Evolutionary conservation across 1,284 basidiomycete genomes (phyloP).

Genomic region (Ganoderma lucidum): DNA sequence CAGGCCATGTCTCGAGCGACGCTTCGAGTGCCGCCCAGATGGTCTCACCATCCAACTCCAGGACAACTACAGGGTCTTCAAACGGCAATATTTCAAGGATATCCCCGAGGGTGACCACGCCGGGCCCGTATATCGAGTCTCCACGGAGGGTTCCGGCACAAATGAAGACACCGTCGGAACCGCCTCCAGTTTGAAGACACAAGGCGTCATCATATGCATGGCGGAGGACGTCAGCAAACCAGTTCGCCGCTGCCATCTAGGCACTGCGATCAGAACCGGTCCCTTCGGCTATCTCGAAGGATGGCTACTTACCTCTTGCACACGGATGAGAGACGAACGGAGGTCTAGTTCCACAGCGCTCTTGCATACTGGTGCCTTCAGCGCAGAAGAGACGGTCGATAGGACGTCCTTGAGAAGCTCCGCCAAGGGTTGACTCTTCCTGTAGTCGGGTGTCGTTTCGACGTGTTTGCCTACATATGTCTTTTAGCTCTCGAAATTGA

Average conservation of each 20-base stretch:
- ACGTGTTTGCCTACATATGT: conserved; percentile 67
- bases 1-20: conserved; percentile 82
- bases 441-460: conserved; percentile 65
- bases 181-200: conserved; percentile 64
- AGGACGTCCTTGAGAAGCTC: conserved; percentile 73
- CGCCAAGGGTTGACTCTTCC: conserved; percentile 65
- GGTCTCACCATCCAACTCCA: conserved; percentile 83
- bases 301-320: conserved; percentile 59
- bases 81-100: conserved; percentile 91
- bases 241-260: conserved; percentile 86
- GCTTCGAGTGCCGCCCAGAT: conserved; percentile 88
- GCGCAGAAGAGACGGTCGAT: conserved; percentile 72
- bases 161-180: conserved; percentile 82
- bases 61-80: conserved; percentile 85
- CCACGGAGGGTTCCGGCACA: conserved; percentile 90
- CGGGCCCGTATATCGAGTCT: conserved; percentile 84
- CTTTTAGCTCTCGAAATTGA: not conserved
- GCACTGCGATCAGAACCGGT: not conserved
- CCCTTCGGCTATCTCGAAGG: not conserved
- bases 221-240: conserved; percentile 88
- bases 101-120: conserved; percentile 72
- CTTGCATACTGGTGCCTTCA: conserved; percentile 80
- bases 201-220: conserved; percentile 88
- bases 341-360: conserved; percentile 78
- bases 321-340: conserved; percentile 78